These are phyloP conservation scores for Teratosphaeriaceae sp. DNA, from an alignment of 2,329 filamentous ascomycete species.

Conservation along the genomic window DNA sequence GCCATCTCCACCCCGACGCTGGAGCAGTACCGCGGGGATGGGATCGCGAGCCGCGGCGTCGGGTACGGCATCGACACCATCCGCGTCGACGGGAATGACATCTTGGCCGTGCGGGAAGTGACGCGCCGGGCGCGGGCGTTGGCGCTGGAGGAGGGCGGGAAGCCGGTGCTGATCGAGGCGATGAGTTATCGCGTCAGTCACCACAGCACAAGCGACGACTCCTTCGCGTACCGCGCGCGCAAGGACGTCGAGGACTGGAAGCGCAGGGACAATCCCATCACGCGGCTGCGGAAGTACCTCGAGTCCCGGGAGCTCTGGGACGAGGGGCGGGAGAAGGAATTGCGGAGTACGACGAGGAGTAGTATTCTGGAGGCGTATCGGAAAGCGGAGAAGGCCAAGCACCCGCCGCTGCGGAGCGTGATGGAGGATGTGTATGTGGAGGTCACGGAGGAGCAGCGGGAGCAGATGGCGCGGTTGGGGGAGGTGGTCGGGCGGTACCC, in stretches of 20 bases:
- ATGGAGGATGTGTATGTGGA: slow-evolving; percentile 90
- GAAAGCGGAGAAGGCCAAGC: slow-evolving; percentile 75
- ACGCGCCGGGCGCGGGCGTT: slow-evolving; percentile 70
- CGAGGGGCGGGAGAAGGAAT: slow-evolving; percentile 70
- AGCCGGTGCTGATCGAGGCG: slow-evolving; percentile 81
- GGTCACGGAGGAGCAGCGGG: slow-evolving; percentile 68
- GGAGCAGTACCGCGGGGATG: slow-evolving; percentile 87
- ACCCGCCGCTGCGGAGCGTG: slow-evolving; percentile 62
- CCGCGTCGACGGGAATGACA: slow-evolving; percentile 88
- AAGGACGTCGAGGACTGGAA: slow-evolving; percentile 97
- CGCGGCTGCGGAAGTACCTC: slow-evolving; percentile 81
- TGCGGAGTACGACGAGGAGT: slow-evolving; percentile 59
- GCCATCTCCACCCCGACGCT: slow-evolving; percentile 84
- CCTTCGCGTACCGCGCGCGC: slow-evolving; percentile 87
- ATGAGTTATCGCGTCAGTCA: slow-evolving; percentile 99
- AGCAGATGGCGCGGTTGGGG: slow-evolving; percentile 70
- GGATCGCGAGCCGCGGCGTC: slow-evolving; percentile 77
- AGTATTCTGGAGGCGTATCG: slow-evolving; percentile 79
- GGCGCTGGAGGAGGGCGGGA: slow-evolving; percentile 73
- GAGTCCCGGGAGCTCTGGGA: slow-evolving; percentile 79
- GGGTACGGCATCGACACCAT: slow-evolving; percentile 95
- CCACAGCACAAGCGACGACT: slow-evolving; percentile 95
- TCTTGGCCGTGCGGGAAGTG: slow-evolving; percentile 78
- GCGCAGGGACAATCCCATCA: slow-evolving; percentile 79
- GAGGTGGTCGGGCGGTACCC: slow-evolving; percentile 80